Conservation (phyloP, 2,329 filamentous ascomycete species). For the Pezicula radicicola region DNA sequence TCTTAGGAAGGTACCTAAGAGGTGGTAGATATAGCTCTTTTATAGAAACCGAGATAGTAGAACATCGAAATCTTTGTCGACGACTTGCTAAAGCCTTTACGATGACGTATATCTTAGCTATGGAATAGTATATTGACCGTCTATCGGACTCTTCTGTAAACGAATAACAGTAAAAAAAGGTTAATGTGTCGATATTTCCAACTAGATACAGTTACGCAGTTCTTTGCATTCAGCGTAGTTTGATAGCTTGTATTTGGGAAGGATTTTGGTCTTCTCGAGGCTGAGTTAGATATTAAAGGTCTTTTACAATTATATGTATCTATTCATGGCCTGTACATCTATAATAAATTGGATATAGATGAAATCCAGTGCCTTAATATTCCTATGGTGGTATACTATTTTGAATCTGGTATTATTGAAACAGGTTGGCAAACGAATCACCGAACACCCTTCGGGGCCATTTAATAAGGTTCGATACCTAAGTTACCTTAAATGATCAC, state of each 20-base stretch:
- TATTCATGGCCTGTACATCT: not conserved
- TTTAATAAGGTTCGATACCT: not conserved
- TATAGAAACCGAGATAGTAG: not conserved
- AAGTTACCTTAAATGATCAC: not conserved
- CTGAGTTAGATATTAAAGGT: constrained; percentile 20
- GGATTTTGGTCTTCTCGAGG: constrained; percentile 38
- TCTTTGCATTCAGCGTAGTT: constrained; percentile 44
- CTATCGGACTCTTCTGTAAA: not conserved
- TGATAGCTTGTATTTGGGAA: constrained; percentile 39
- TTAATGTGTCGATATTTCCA: constrained; percentile 31
- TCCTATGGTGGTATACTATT: not conserved
- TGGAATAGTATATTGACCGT: not conserved
- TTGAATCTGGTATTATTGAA: not conserved
- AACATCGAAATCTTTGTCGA: not conserved
- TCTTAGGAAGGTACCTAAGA: not conserved
- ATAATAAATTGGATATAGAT: not conserved
- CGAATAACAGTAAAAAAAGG: not conserved
- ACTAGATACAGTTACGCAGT: constrained; percentile 42
- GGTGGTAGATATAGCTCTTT: not conserved
- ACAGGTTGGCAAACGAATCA: not conserved
- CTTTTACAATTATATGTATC: constrained; percentile 33
- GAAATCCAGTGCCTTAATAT: not conserved
- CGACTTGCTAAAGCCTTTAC: not conserved
- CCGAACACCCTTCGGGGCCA: not conserved
- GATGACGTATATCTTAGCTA: not conserved